Evolutionary conservation across 768 basidiomycete genomes (phyloP), one percentile per base, ranked within the genome.

Genomic region (Lactarius quietus): DNA sequence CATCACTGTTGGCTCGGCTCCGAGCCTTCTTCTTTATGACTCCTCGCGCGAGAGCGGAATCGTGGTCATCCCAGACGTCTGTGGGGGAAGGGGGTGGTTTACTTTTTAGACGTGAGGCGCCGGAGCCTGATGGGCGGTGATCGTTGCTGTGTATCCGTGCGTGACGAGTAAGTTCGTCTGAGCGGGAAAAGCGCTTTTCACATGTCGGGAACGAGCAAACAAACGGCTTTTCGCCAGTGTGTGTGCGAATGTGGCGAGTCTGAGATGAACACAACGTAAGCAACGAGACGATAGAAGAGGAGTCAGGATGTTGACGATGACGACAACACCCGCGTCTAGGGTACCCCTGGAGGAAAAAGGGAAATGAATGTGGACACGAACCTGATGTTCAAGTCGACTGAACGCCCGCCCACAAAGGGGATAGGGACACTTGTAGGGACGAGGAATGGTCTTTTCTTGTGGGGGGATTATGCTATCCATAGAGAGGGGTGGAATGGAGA

Each of bases 171-270:
- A 99, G 86, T 77, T 99, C 96, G 80, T 99, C 96, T n/a, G 93
- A 94, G 65, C 96, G 88, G 20, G 93, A 95, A 77, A 99, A 99
- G 6, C 95, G 90, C 76, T 98, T 99, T 77, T 97, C 95, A 83
- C 96, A 99, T n/a, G 87, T 85, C 4, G 92, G 87, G 75, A 88
- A 92, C 1, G 86, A 88, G 83, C 96, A 99, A 26, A 86, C 83
- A 72, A 98, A 98, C 3, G 96, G 96, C 71, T 97, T 98, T 78
- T 99, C 96, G 72, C 96, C 96, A 0, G 96, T 99, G 76, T 99
- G 96, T 0, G 95, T 99, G 65, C 96, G 90, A 61, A 98, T 97
- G 74, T 99, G 96, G 68, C 96, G 89, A 23, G 96, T 99, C 93
- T 98, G 76, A 0, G 39, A 62, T 52, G 38, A 28, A 64, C 10